A percentile compares a stretch with the other conserved stretches of the same genome.
Conservation (phyloP, 805 yeast genomes). For the Candida chauliodis region DNA sequence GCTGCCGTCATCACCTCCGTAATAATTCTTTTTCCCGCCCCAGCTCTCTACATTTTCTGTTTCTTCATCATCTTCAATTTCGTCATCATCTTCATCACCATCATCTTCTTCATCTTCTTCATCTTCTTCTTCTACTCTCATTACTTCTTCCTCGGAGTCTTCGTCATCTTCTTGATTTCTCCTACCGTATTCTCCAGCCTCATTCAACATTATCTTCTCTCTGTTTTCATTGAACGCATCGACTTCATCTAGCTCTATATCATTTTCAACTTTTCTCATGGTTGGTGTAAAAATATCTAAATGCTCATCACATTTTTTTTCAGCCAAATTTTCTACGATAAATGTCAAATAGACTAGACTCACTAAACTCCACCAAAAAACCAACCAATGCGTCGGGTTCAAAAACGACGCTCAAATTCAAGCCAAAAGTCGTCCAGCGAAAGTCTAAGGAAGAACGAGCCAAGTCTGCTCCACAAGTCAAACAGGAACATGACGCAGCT, state of each 20-base stretch:
- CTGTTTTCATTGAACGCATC: slow-evolving; percentile 62
- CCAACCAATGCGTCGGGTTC: slow-evolving; percentile 17
- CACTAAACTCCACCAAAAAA: slow-evolving; percentile 31
- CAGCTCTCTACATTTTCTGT: slow-evolving; percentile 33
- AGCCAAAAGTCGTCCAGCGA: slow-evolving; percentile 85
- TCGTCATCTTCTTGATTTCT: slow-evolving; percentile 23
- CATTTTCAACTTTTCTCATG: slow-evolving; percentile 19
- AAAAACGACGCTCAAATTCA: slow-evolving; percentile 65
- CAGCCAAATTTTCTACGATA: background rate
- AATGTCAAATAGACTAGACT: slow-evolving; percentile 43
- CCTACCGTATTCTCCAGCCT: slow-evolving; percentile 47
- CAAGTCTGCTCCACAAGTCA: slow-evolving; percentile 58
- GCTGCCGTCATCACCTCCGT: slow-evolving; percentile 62
- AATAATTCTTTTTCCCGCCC: slow-evolving; percentile 47
- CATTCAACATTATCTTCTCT: slow-evolving; percentile 54
- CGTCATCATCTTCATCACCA: slow-evolving; percentile 32
- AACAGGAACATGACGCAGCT: slow-evolving; percentile 30
- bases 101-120: slow-evolving; percentile 37
- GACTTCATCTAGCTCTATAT: slow-evolving; percentile 57
- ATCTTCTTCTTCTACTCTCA: slow-evolving; percentile 31
- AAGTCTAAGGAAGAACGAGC: slow-evolving; percentile 82
- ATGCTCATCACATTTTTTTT: slow-evolving; percentile 13
- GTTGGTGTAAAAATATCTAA: no score
- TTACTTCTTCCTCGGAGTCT: slow-evolving; percentile 49
- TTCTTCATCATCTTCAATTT: slow-evolving; percentile 23